Base-by-base conservation (phyloP, 2,329 filamentous ascomycete genomes). In the Aspergillus candidus region DNA sequence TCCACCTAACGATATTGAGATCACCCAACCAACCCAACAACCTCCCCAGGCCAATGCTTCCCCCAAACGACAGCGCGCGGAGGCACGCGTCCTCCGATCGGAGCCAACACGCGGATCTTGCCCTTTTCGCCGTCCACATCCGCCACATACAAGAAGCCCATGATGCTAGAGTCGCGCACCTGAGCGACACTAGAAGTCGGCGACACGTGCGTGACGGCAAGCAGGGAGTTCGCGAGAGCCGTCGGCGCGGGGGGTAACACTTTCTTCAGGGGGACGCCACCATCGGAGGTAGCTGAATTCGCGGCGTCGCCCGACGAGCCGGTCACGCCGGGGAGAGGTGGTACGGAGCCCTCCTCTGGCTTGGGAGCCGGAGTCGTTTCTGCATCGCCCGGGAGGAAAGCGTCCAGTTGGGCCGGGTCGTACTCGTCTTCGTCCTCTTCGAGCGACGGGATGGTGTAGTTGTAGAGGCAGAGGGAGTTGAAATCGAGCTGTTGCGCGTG, bases 71-170 rank as follows among this genome's bases (percentile, higher is more conserved):
- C 72, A 4, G 91, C 89, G 59, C 83, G 77, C 53, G 85, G 80
- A 1, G 88, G 88, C 47, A 95, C 75, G 46, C 86, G 77, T 2
- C 89, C 89, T 41, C 86, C 86, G 49, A 95, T 82, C 1, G 93
- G 93, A 13, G 87, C 83, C 46, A 98, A 71, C 14, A 97, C 74
- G 59, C 87, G 85, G 29, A 96, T 74, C 63, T 86, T 86, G 53
- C 82, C 82, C 65, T 86, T 86, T 55, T 85, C 83, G 60, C 88
- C 86, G 59, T 98, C 90, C 4, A 97, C 88, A 49, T 95, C 88
- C 1, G 88, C 84, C 12, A 97, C 86, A 59, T 95, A 96, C 27
- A 96, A 78, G 60, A 94, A 98, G 0, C 93, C 93, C 77, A 94
- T 85, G 27, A 97, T 83, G 44, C 84, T 85, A 6, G 89, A 82